Conservation (phyloP, 495 filamentous ascomycete species). For the Achaetomiella virescens region DNA sequence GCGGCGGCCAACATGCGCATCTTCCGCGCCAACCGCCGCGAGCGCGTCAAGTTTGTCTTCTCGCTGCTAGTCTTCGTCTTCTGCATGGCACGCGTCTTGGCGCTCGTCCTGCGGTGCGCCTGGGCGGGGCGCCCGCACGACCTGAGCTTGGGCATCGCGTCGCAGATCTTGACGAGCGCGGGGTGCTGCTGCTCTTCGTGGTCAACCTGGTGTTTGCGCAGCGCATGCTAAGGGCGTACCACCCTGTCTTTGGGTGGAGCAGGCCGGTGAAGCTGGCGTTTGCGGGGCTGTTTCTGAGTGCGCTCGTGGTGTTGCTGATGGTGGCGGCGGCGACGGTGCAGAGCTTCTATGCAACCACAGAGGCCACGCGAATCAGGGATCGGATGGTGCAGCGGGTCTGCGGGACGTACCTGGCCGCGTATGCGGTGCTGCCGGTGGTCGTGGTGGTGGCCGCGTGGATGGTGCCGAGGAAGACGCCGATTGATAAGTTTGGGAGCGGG, state of each 20-base stretch:
- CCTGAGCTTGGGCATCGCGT: constrained; percentile 57
- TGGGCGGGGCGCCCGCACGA: constrained; percentile 47
- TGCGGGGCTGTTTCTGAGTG: constrained; percentile 52
- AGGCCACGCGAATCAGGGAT: constrained; percentile 42
- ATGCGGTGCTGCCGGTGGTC: constrained; percentile 70
- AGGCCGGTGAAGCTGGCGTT: constrained; percentile 44
- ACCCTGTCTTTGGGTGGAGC: constrained; percentile 67
- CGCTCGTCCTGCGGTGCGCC: constrained; percentile 57
- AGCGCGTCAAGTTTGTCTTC: constrained; percentile 64
- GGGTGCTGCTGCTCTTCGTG: constrained; percentile 72
- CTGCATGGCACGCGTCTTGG: constrained; percentile 63
- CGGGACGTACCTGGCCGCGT: constrained; percentile 57
- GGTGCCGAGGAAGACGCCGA: constrained; percentile 43
- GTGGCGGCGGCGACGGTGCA: constrained; percentile 63
- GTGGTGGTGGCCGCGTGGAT: constrained; percentile 43
- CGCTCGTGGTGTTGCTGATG: constrained; percentile 57
- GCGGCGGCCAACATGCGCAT: constrained; percentile 61
- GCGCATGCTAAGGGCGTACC: constrained; percentile 65
- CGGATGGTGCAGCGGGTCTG: constrained; percentile 62
- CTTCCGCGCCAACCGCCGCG: constrained; percentile 50
- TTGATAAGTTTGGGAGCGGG: constrained; percentile 69
- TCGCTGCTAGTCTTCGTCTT: constrained; percentile 69
- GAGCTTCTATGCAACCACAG: constrained; percentile 57
- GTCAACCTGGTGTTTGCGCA: constrained; percentile 76
- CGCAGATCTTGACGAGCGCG: constrained; percentile 71